Evolutionary conservation across 2,329 filamentous ascomycete species (phyloP).

Genomic region (Claviceps capensis): DNA sequence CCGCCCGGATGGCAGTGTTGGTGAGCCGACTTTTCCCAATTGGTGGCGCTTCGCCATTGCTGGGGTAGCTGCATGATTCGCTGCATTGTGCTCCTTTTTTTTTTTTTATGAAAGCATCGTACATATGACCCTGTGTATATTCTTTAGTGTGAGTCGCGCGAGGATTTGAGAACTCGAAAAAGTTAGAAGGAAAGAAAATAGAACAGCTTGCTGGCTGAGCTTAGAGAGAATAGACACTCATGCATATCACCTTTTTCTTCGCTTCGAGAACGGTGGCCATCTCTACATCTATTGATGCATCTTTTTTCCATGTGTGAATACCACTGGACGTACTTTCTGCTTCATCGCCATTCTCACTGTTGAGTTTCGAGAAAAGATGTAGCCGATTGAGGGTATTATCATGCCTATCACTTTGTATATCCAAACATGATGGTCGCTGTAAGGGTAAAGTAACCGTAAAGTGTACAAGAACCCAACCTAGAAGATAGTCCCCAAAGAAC

Average conservation of each 20-base stretch:
- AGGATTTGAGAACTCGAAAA: no score
- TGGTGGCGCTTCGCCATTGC: no score
- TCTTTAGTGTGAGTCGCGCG: not conserved
- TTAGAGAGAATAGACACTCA: no score
- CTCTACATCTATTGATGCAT: no score
- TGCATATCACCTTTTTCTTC: no score
- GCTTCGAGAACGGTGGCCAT: no score
- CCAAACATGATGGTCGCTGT: not conserved
- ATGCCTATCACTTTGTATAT: not conserved
- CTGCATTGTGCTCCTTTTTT: not conserved
- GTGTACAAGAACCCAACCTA: not conserved
- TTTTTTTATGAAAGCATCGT: not conserved
- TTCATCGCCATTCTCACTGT: no score
- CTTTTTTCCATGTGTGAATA: no score
- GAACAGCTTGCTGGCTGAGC: no score
- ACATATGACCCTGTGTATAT: not conserved
- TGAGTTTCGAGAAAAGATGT: not conserved
- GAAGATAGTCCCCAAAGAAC: not conserved
- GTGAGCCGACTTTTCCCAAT: no score
- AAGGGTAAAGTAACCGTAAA: not conserved
- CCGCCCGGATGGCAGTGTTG: no score
- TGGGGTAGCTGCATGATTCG: not conserved
- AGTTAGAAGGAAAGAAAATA: not conserved
- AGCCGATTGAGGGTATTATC: not conserved
- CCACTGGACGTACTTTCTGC: no score